Conservation (phyloP, 805 yeast genomes). For the Yamadazyma ubonensis region DNA sequence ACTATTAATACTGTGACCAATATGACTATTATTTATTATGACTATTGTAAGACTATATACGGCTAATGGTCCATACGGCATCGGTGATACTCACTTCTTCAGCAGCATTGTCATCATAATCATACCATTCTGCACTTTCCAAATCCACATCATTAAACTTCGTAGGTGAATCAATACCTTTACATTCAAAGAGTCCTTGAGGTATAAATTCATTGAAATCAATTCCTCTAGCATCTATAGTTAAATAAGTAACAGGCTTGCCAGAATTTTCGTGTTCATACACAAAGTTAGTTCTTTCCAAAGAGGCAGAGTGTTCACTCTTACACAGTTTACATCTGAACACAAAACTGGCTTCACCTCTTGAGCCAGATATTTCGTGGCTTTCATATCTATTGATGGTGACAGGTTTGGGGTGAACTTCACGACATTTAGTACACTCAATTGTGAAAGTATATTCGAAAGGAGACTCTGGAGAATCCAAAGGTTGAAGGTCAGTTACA, state of each 20-base stretch:
- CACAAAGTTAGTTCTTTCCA: slow-evolving; percentile 31
- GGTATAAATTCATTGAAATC: slow-evolving; percentile 70
- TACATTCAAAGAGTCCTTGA: slow-evolving; percentile 58
- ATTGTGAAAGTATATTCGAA: slow-evolving; percentile 75
- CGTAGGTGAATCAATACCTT: slow-evolving; percentile 51
- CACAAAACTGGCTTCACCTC: slow-evolving; percentile 82
- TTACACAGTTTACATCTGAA: slow-evolving; percentile 72
- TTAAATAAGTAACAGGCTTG: slow-evolving; percentile 49
- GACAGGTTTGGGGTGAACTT: slow-evolving; percentile 67
- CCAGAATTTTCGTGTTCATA: slow-evolving; percentile 41
- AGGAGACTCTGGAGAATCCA: slow-evolving; percentile 58
- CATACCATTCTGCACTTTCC: slow-evolving; percentile 87
- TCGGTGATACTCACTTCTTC: slow-evolving; percentile 81
- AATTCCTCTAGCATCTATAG: slow-evolving; percentile 84
- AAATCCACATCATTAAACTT: slow-evolving; percentile 65
- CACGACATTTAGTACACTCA: slow-evolving; percentile 78
- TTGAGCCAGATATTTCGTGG: slow-evolving; percentile 64
- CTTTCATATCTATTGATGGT: slow-evolving; percentile 65
- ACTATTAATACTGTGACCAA: not conserved
- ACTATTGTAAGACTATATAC: slow-evolving; percentile 13
- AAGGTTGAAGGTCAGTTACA: slow-evolving; percentile 56
- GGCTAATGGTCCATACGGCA: slow-evolving; percentile 60
- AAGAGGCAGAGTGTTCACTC: slow-evolving; percentile 36
- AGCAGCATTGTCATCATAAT: slow-evolving; percentile 83
- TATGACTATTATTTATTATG: not conserved